Evolutionary conservation across 805 yeast genomes (phyloP).

Genomic region (Schizosaccharomyces lindneri): DNA sequence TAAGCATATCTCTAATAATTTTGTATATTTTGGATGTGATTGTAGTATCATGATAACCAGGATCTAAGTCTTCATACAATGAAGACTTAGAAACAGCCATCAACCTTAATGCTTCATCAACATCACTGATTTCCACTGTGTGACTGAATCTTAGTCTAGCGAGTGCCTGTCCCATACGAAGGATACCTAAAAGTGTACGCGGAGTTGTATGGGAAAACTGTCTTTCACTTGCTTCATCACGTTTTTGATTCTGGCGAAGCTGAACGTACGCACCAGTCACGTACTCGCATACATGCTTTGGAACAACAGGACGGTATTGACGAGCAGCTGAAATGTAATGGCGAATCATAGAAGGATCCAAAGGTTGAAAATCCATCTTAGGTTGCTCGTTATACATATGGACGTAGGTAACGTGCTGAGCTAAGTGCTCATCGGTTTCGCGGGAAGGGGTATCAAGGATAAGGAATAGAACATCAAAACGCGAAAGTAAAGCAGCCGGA

Average conservation of each 20-base stretch:
- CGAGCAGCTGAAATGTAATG: slow-evolving; percentile 76
- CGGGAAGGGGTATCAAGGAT: slow-evolving; percentile 62
- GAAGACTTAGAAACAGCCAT: slow-evolving; percentile 71
- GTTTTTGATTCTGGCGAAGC: slow-evolving; percentile 74
- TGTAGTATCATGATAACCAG: slow-evolving; percentile 24
- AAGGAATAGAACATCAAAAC: slow-evolving; percentile 76
- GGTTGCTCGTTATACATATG: slow-evolving; percentile 88
- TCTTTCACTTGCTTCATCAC: slow-evolving; percentile 46
- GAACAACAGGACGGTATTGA: slow-evolving; percentile 59
- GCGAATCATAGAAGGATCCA: slow-evolving; percentile 57
- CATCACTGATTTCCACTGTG: slow-evolving; percentile 50
- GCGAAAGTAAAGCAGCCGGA: slow-evolving; percentile 85
- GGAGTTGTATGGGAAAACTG: slow-evolving; percentile 87
- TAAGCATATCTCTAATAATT: slow-evolving; percentile 36
- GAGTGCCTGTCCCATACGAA: slow-evolving; percentile 81
- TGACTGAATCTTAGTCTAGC: slow-evolving; percentile 71
- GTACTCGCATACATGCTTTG: slow-evolving; percentile 61
- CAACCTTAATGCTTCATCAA: slow-evolving; percentile 83
- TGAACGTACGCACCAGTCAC: slow-evolving; percentile 69
- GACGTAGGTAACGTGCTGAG: slow-evolving; percentile 82
- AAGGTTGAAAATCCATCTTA: slow-evolving; percentile 42
- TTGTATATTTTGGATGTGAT: slow-evolving; percentile 46
- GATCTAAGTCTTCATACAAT: slow-evolving; percentile 29
- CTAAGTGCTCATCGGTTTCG: slow-evolving; percentile 63
- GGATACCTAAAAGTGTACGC: slow-evolving; percentile 71